Evolutionary conservation across 2,329 filamentous ascomycete species (phyloP).

Genomic region (Neofusicoccum sp.): DNA sequence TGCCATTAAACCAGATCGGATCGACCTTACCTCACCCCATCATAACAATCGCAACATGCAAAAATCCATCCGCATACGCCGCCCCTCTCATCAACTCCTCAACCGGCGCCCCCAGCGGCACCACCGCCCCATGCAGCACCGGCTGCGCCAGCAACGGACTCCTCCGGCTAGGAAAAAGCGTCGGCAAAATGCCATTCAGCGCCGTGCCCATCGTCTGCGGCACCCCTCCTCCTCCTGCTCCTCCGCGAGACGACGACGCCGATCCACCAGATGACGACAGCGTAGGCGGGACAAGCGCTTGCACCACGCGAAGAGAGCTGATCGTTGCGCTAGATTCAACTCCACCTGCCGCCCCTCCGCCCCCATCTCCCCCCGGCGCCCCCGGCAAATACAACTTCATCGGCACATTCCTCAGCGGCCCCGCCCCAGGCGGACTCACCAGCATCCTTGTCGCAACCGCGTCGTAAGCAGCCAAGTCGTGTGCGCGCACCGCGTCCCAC

Average conservation of each 20-base stretch:
- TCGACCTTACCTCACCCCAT: constrained; percentile 49
- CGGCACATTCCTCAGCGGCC: constrained; percentile 76
- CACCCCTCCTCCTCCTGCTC: constrained; percentile 29
- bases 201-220: constrained; percentile 73
- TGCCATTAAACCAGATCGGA: too few species aligned
- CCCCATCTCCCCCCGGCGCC: constrained; percentile 27
- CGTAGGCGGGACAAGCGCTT: constrained; percentile 67
- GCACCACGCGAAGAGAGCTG: constrained; percentile 59
- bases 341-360: constrained; percentile 17
- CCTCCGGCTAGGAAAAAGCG: constrained; percentile 82
- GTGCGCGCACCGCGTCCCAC: constrained; percentile 78
- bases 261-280: neutral
- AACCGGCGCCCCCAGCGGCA: constrained; percentile 78
- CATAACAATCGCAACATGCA: constrained; percentile 79
- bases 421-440: constrained; percentile 70
- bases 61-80: constrained; percentile 89
- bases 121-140: constrained; percentile 79
- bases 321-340: neutral
- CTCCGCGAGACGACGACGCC: constrained; percentile 44
- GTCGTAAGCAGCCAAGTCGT: constrained; percentile 73
- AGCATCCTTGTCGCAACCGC: constrained; percentile 77
- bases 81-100: constrained; percentile 82
- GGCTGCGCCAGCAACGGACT: constrained; percentile 83
- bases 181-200: constrained; percentile 73
- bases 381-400: constrained; percentile 81